These are phyloP conservation scores for Vararia minispora DNA, from an alignment of 768 basidiomycete species.

Conservation along the genomic window DNA sequence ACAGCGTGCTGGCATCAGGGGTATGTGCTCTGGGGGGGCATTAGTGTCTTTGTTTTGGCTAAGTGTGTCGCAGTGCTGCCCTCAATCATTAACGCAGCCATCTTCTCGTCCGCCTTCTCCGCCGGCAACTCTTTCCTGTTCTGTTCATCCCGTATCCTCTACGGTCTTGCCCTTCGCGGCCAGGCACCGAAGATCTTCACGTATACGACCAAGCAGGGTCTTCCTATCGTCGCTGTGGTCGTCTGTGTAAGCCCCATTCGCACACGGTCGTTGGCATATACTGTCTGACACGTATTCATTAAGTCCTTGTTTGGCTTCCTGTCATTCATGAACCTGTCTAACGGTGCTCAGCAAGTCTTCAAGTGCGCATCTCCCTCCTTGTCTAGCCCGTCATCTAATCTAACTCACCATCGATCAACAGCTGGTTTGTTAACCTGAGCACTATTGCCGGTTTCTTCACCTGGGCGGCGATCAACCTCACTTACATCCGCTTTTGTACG, in stretches of 20 bases:
- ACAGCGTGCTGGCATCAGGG: constrained; percentile 57
- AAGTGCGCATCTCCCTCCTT: constrained; percentile 27
- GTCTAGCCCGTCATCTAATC: too few species aligned
- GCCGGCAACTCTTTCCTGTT: constrained; percentile 60
- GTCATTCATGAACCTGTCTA: constrained; percentile 56
- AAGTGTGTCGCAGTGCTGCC: constrained; percentile 32
- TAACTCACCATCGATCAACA: too few species aligned
- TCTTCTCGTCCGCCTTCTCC: constrained; percentile 66
- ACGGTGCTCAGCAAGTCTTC: constrained; percentile 47
- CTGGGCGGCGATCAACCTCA: constrained; percentile 60
- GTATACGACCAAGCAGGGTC: constrained; percentile 35
- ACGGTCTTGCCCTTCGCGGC: constrained; percentile 26
- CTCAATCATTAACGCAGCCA: constrained; percentile 59
- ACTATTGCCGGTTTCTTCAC: constrained; percentile 59
- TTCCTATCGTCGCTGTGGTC: constrained; percentile 32
- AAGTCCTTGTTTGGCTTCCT: constrained; percentile 32
- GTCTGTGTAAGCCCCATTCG: constrained; percentile 16
- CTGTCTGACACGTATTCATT: neutral
- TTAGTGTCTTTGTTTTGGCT: constrained; percentile 1
- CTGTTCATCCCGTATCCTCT: constrained; percentile 32
- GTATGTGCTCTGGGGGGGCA: constrained; percentile 2
- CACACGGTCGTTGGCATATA: constrained; percentile 1
- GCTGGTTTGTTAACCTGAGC: constrained; percentile 62
- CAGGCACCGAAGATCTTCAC: constrained; percentile 33
- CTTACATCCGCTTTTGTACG: constrained; percentile 63